These are phyloP conservation scores for Mortierella sp. DNA, from an alignment of 371 early-diverging fungal species.

Conservation along the genomic window DNA sequence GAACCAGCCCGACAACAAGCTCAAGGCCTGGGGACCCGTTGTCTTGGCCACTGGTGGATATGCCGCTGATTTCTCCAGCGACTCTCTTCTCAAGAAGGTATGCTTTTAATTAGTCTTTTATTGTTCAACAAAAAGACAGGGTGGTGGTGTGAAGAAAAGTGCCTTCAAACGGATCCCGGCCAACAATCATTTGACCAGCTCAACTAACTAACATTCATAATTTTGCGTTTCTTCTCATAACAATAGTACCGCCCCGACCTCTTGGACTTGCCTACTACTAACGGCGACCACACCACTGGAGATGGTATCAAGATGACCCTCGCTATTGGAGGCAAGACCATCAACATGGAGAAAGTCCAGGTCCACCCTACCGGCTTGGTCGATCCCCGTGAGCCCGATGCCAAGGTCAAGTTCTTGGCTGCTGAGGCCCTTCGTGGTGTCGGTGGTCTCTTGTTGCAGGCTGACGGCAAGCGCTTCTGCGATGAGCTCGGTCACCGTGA, in stretches of 20 bases:
- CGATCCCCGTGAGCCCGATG: slow-evolving; percentile 90
- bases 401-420: slow-evolving; percentile 90
- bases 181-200: background rate
- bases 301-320: slow-evolving; percentile 95
- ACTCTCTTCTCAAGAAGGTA: slow-evolving; percentile 76
- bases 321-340: slow-evolving; percentile 85
- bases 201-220: background rate
- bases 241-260: slow-evolving; percentile 61
- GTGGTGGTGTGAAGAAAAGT: too few species aligned
- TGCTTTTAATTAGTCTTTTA: background rate
- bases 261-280: slow-evolving; percentile 86
- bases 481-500: slow-evolving; percentile 94
- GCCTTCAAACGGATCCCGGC: background rate
- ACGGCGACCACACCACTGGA: slow-evolving; percentile 96
- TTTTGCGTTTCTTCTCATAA: background rate
- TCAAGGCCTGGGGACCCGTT: slow-evolving; percentile 82
- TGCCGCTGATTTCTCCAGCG: slow-evolving; percentile 80
- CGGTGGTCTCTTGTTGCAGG: slow-evolving; percentile 91
- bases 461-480: slow-evolving; percentile 92
- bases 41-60: slow-evolving; percentile 96
- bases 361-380: slow-evolving; percentile 98
- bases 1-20: slow-evolving; percentile 69
- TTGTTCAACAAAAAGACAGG: too few species aligned
- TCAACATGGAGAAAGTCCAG: slow-evolving; percentile 97
- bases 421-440: slow-evolving; percentile 98